Evolutionary conservation across 495 filamentous ascomycete species (phyloP).

Genomic region (Thozetella sp.): DNA sequence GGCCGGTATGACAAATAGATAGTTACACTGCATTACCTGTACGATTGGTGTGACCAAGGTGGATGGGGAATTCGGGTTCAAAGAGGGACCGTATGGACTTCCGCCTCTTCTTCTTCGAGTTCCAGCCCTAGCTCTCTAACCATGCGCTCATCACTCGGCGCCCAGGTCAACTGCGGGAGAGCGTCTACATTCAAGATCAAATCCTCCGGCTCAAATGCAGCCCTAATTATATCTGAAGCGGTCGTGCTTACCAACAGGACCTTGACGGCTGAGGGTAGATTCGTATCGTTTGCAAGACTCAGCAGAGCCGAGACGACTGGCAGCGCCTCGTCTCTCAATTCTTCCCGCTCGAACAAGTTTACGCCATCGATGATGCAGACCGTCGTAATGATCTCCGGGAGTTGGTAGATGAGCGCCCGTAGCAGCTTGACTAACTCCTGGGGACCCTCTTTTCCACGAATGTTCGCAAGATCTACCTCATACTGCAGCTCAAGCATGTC

Average conservation of each 20-base stretch:
- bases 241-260: background rate
- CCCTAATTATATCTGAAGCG: background rate
- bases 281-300: background rate
- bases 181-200: background rate
- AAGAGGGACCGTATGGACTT: no score
- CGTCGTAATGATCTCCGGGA: background rate
- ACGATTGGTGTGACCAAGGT: no score
- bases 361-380: background rate
- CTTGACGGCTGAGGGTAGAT: background rate
- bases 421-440: background rate
- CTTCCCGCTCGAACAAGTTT: background rate
- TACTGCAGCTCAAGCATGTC: background rate
- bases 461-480: background rate
- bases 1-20: no score
- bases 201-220: background rate
- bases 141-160: constrained; percentile 1
- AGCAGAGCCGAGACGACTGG: background rate
- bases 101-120: no score
- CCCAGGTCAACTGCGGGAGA: background rate
- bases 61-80: no score
- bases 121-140: background rate
- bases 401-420: background rate
- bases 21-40: no score
- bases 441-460: background rate
- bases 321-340: background rate